Percentiles rank a stretch among this genome's conserved stretches.
These are phyloP conservation scores for Kalaharituber pfeilii DNA, from an alignment of 2,329 filamentous ascomycete genomes.

Conservation along the genomic window DNA sequence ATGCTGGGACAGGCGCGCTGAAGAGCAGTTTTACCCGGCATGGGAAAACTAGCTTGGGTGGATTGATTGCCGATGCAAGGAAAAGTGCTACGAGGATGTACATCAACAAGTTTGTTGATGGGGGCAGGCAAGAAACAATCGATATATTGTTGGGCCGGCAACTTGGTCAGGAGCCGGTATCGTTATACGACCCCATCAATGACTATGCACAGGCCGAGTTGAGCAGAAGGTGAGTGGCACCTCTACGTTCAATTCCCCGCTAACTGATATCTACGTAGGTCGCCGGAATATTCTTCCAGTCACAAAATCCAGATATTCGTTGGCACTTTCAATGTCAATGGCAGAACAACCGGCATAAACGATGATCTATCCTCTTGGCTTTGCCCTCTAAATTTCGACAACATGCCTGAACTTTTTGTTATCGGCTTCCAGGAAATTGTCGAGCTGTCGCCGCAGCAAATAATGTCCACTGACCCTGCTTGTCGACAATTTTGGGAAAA, in stretches of 20 bases:
- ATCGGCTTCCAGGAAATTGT: constrained; percentile 97
- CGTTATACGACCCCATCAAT: constrained; percentile 85
- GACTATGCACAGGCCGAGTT: constrained; percentile 73
- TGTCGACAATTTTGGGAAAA: constrained; percentile 73
- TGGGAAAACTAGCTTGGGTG: constrained; percentile 89
- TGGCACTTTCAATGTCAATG: constrained; percentile 67
- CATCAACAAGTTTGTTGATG: constrained; percentile 95
- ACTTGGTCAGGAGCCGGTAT: constrained; percentile 65
- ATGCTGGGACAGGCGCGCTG: constrained; percentile 85
- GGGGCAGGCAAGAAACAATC: constrained; percentile 81
- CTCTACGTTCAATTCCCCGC: background rate
- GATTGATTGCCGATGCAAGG: constrained; percentile 81
- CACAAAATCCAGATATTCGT: constrained; percentile 63
- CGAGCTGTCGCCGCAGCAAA: constrained; percentile 91
- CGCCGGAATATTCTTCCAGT: constrained; percentile 54
- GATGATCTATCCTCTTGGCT: constrained; percentile 77
- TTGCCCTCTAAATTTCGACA: constrained; percentile 44
- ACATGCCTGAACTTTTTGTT: constrained; percentile 66
- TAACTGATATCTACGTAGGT: constrained; percentile 27
- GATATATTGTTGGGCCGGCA: constrained; percentile 59
- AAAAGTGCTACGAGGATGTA: constrained; percentile 90
- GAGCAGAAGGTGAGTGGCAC: constrained; percentile 32
- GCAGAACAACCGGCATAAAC: constrained; percentile 57
- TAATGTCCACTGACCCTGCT: constrained; percentile 92
- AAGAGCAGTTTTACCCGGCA: constrained; percentile 89